Conservation (phyloP, 202 grass and related monocot species). For the Hordeum pubiflorum region DNA sequence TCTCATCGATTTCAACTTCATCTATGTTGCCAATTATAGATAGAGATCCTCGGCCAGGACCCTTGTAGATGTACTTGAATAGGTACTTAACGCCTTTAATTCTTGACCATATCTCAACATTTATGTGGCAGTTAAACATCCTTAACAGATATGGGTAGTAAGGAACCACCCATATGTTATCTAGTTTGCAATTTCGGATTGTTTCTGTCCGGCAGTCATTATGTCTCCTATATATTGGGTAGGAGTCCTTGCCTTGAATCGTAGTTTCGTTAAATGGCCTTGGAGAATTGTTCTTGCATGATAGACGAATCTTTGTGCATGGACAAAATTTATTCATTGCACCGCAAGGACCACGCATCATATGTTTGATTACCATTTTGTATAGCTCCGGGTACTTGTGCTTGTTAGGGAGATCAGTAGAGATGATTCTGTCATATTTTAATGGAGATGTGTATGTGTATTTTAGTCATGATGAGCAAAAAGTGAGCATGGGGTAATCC, state of each 20-base stretch:
- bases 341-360: background rate
- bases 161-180: background rate
- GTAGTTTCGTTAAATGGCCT: background rate
- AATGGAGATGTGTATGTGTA: background rate
- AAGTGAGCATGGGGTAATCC: no score
- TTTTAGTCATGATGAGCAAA: no score
- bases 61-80: background rate
- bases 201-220: background rate
- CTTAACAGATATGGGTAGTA: background rate
- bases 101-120: background rate
- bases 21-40: background rate
- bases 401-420: background rate
- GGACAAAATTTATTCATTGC: background rate
- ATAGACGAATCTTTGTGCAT: background rate
- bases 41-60: background rate
- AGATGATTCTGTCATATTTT: background rate
- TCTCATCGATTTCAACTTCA: background rate
- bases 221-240: background rate
- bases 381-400: background rate
- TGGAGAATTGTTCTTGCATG: background rate
- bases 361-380: background rate
- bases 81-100: background rate
- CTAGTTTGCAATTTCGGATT: background rate
- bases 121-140: background rate
- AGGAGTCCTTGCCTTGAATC: background rate